These are phyloP conservation scores for Cyathus pygmaeus DNA, from an alignment of 1,284 basidiomycete genomes.

Conservation along the genomic window DNA sequence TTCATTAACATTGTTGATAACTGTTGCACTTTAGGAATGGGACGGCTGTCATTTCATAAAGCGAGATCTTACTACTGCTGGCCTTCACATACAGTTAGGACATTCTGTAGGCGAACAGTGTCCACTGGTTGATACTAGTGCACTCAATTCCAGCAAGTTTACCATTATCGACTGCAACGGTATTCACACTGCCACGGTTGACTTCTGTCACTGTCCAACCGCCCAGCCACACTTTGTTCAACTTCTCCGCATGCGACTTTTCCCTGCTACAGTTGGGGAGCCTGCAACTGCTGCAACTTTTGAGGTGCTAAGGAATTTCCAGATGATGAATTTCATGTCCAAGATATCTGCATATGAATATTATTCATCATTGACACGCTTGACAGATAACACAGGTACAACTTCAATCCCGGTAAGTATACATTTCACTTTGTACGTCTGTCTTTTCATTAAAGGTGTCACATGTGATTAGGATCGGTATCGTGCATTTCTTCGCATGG, in stretches of 20 bases:
- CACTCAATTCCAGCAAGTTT: conserved; percentile 12
- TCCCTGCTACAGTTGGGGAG: conserved; percentile 22
- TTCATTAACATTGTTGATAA: neutral
- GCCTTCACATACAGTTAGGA: neutral
- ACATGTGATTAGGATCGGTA: too few species aligned
- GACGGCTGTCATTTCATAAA: neutral
- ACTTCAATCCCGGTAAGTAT: conserved; percentile 2
- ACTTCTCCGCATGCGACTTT: conserved; percentile 25
- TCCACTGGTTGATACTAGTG: conserved; percentile 4
- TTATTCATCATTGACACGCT: conserved; percentile 21
- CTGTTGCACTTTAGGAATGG: neutral
- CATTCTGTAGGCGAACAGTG: neutral
- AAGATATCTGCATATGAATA: conserved; percentile 30
- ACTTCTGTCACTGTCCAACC: conserved; percentile 24
- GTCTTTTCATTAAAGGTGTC: too few species aligned
- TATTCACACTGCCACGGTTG: conserved; percentile 20
- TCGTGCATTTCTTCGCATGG: conserved; percentile 15
- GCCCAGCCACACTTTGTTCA: conserved; percentile 11
- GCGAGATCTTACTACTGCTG: neutral
- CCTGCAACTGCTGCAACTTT: conserved; percentile 27
- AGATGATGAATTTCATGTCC: conserved; percentile 28
- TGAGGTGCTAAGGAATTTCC: conserved; percentile 18
- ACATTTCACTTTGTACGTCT: neutral
- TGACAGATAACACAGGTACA: conserved; percentile 29
- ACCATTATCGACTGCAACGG: conserved; percentile 18